Conservation (phyloP, 2,329 filamentous ascomycete species). For the Botrytis sinoallii region DNA sequence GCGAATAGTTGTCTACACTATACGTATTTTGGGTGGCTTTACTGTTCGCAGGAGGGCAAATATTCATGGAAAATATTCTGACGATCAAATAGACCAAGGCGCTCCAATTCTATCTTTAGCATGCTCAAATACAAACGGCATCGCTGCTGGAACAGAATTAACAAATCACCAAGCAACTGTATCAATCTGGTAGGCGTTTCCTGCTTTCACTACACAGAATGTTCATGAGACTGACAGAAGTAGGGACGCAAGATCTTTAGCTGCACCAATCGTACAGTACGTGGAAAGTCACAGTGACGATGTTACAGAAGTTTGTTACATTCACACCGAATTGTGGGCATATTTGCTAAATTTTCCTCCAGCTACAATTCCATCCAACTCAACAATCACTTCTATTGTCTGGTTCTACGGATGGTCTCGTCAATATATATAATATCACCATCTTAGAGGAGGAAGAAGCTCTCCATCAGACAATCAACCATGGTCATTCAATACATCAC, state of each 20-base stretch:
- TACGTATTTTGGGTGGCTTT: neutral
- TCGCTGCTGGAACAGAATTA: conserved; percentile 73
- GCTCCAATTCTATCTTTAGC: conserved; percentile 64
- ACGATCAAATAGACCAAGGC: conserved; percentile 40
- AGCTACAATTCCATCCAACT: conserved; percentile 60
- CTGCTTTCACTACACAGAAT: neutral
- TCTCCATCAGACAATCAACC: conserved; percentile 74
- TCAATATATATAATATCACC: conserved; percentile 72
- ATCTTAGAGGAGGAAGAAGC: conserved; percentile 74
- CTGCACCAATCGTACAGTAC: conserved; percentile 51
- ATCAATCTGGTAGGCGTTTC: conserved; percentile 52
- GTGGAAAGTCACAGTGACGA: conserved; percentile 67
- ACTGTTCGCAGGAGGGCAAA: neutral
- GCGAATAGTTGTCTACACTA: too few species aligned
- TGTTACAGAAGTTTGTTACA: conserved; percentile 52
- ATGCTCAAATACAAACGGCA: conserved; percentile 53
- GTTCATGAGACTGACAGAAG: conserved; percentile 9
- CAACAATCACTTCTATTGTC: conserved; percentile 64
- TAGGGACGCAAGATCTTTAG: conserved; percentile 57
- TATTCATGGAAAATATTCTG: neutral
- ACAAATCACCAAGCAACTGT: conserved; percentile 61
- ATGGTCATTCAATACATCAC: conserved; percentile 69
- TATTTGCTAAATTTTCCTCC: conserved; percentile 34
- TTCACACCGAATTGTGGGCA: neutral
- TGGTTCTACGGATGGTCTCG: conserved; percentile 74